Evolutionary conservation across 2,329 filamentous ascomycete genomes (phyloP).

Genomic region (Aspergillus ruber): DNA sequence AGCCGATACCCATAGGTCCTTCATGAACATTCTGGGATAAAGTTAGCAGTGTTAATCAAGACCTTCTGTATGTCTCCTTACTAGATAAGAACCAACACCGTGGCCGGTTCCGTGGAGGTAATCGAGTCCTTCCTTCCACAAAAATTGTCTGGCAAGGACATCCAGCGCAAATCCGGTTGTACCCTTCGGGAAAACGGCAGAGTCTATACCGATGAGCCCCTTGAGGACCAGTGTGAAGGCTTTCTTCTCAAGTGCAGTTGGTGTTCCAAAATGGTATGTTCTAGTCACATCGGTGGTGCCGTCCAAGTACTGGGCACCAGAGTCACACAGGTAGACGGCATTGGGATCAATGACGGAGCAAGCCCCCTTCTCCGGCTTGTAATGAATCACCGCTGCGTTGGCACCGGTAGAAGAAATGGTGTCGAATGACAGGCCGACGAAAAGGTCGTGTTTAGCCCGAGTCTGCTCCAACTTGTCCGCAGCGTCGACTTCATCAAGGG

Average conservation of each 20-base stretch:
- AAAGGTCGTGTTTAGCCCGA: conserved; percentile 59
- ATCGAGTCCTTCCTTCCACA: conserved; percentile 90
- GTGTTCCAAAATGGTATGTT: conserved; percentile 84
- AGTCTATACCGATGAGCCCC: conserved; percentile 83
- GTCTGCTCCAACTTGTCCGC: conserved; percentile 77
- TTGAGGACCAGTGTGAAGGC: conserved; percentile 93
- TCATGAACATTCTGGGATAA: conserved; percentile 73
- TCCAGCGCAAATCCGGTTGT: conserved; percentile 92
- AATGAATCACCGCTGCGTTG: conserved; percentile 93
- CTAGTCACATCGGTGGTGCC: conserved; percentile 94
- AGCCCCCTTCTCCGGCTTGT: conserved; percentile 75
- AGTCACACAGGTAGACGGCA: conserved; percentile 90
- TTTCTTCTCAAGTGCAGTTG: conserved; percentile 74
- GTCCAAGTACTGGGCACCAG: conserved; percentile 91
- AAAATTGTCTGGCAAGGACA: conserved; percentile 75
- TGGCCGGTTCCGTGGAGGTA: conserved; percentile 96
- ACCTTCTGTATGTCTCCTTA: conserved; percentile 13
- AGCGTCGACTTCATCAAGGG: conserved; percentile 81
- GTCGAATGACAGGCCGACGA: conserved; percentile 85
- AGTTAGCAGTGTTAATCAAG: conserved; percentile 10
- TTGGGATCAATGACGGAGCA: conserved; percentile 80
- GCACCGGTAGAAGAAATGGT: conserved; percentile 93
- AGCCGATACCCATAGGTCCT: conserved; percentile 93
- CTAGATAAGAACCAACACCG: conserved; percentile 83
- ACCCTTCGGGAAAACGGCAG: conserved; percentile 84